These are phyloP conservation scores for Tetrahymena borealis DNA, from an alignment of 73 alveolate species.

Conservation along the genomic window DNA sequence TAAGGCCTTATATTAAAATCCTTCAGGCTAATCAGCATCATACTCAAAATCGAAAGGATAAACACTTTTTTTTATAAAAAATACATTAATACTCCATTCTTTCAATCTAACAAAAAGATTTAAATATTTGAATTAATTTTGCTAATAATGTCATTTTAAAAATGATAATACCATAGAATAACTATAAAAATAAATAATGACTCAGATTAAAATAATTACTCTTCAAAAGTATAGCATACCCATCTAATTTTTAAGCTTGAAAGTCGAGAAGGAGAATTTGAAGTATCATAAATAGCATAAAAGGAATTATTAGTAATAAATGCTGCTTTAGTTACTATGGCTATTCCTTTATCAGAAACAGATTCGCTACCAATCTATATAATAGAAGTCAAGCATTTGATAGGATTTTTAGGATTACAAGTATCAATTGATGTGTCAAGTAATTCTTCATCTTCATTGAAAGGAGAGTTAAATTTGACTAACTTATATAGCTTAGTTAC, in stretches of 20 bases:
- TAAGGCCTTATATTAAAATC: neutral
- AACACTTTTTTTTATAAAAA: neutral
- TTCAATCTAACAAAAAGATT: no score
- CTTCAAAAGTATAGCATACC: neutral
- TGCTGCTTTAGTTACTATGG: neutral
- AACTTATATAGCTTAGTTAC: neutral
- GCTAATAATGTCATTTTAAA: no score
- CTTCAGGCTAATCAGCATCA: neutral
- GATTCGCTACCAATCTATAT: neutral
- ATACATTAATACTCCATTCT: no score
- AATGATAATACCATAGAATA: no score
- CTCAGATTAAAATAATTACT: neutral
- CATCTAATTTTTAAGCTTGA: neutral
- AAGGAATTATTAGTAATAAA: neutral
- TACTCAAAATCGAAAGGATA: neutral
- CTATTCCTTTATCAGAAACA: neutral
- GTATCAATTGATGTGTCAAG: neutral
- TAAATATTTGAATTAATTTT: no score
- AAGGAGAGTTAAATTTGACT: neutral
- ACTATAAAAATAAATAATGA: neutral
- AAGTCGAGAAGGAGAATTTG: neutral
- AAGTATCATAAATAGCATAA: neutral
- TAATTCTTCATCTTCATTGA: neutral
- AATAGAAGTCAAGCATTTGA: neutral
- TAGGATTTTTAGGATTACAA: neutral